phyloP scores from a whole-genome alignment of 2,329 filamentous ascomycete species.

The Neonectria coccinea region DNA sequence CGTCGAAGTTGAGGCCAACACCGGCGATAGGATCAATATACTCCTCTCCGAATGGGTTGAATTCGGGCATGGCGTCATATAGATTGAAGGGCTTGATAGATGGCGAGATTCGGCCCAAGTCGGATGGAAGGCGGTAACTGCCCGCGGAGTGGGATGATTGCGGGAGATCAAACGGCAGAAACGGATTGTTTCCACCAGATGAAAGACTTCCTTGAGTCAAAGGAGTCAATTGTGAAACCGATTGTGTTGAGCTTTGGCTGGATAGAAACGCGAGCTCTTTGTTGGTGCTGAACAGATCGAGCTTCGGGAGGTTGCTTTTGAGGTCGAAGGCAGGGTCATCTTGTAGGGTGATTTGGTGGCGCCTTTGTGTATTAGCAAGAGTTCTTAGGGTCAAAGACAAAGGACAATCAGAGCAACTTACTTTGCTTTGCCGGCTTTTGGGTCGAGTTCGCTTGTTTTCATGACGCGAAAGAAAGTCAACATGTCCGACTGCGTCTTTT shows the following conservation, averaged over 20 bases:
- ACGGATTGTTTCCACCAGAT: slow-evolving; percentile 43
- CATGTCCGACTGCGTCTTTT: slow-evolving; percentile 81
- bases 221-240: slow-evolving; percentile 61
- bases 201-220: slow-evolving; percentile 49
- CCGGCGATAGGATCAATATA: slow-evolving; percentile 54
- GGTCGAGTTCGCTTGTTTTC: slow-evolving; percentile 70
- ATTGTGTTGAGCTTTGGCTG: slow-evolving; percentile 53
- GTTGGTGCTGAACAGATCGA: slow-evolving; percentile 53
- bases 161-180: slow-evolving; percentile 49
- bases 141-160: slow-evolving; percentile 51
- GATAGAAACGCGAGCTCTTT: slow-evolving; percentile 49
- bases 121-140: slow-evolving; percentile 50
- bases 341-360: slow-evolving; percentile 78
- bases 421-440: slow-evolving; percentile 78
- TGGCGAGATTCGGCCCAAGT: slow-evolving; percentile 50
- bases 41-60: slow-evolving; percentile 54
- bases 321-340: slow-evolving; percentile 83
- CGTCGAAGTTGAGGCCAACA: slow-evolving; percentile 63
- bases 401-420: slow-evolving; percentile 57
- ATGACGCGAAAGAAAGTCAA: slow-evolving; percentile 71
- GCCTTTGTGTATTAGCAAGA: slow-evolving; percentile 59
- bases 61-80: slow-evolving; percentile 38
- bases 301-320: slow-evolving; percentile 46
- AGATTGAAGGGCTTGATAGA: slow-evolving; percentile 39
- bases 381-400: slow-evolving; percentile 46